These are phyloP conservation scores for Phoenix roebelenii DNA, from an alignment of 176 grass and related monocot species.

Conservation along the genomic window DNA sequence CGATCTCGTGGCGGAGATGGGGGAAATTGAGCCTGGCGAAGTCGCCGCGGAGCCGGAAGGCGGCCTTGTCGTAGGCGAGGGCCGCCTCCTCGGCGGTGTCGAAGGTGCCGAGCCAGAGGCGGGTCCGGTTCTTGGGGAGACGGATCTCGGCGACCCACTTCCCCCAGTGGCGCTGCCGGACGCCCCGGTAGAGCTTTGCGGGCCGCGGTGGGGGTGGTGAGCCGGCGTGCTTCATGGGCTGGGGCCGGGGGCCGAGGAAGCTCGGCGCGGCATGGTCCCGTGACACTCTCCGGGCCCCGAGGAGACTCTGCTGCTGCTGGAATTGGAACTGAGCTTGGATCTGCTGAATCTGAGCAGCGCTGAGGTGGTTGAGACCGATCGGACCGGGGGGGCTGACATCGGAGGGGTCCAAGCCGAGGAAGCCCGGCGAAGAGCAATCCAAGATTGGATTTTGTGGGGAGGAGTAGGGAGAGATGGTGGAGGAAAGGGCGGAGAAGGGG, in stretches of 20 bases:
- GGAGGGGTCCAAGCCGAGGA: background rate
- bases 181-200: constrained; percentile 15
- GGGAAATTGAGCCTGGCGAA: constrained; percentile 15
- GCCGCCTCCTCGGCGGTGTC: constrained; percentile 20
- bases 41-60: constrained; percentile 13
- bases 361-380: background rate
- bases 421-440: background rate
- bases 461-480: background rate
- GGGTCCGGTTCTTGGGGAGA: constrained; percentile 16
- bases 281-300: background rate
- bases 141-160: constrained; percentile 23
- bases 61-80: constrained; percentile 23
- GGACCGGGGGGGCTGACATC: background rate
- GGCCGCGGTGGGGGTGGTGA: background rate
- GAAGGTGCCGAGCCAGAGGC: constrained; percentile 21
- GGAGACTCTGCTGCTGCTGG: constrained; percentile 7
- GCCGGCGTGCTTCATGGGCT: constrained; percentile 13
- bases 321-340: constrained; percentile 4
- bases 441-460: constrained; percentile 1
- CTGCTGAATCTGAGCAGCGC: constrained; percentile 12
- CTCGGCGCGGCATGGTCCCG: background rate
- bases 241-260: constrained; percentile 12
- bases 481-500: background rate
- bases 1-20: background rate
- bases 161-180: constrained; percentile 22